Base-by-base conservation (phyloP, 768 basidiomycete genomes). In the Trametes elegans region DNA sequence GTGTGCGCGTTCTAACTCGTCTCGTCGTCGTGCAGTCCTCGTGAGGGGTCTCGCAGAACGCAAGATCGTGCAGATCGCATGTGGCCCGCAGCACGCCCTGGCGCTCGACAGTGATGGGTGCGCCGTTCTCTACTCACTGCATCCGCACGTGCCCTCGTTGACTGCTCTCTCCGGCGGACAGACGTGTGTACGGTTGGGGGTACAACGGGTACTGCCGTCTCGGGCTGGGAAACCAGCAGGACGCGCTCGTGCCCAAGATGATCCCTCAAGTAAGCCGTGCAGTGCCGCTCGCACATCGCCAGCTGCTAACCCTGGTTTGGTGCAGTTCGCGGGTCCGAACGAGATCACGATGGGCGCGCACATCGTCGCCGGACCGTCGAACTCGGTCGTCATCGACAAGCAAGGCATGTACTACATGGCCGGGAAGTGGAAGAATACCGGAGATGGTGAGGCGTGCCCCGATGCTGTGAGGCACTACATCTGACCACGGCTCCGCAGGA, bases 361-460 rank as follows among this genome's bases (percentile, higher is more conserved):
- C 26, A 80, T 98, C 26, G 72, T 79, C 9, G 90, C 90, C 21
- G 96, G 96, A 14, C 90, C 92, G 0, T 78, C 92, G 6, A 91
- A 82, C 70, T 87, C 85, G n/a, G 81, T 89, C 7, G 87, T 93
- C 24, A 76, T 93, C 34, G 93, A 96, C 67, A 84, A 79, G 43
- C 87, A 91, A 64, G 78, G 80, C n/a, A 90, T 93, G 84, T 91
- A 84, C 64, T 94, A 80, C 79, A 89, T 88, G 84, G 88, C 87
- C 38, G 90, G 87, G 32, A 93, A 88, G 83, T 98, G 91, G 90
- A 98, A 98, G 71, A 90, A 86, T 60, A 93, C 92, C 6, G 95
- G 95, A 10, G 95, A 97, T 70, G 95, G 93, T 82, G 62, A 48
- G 72, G 62, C 19, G 14, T 13, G 31, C 27, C 24, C 28, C 13